Percentiles rank a stretch among this genome's conserved stretches.
phyloP scores from a whole-genome alignment of 2,329 filamentous ascomycete genomes.

The Diplodia seriata region DNA sequence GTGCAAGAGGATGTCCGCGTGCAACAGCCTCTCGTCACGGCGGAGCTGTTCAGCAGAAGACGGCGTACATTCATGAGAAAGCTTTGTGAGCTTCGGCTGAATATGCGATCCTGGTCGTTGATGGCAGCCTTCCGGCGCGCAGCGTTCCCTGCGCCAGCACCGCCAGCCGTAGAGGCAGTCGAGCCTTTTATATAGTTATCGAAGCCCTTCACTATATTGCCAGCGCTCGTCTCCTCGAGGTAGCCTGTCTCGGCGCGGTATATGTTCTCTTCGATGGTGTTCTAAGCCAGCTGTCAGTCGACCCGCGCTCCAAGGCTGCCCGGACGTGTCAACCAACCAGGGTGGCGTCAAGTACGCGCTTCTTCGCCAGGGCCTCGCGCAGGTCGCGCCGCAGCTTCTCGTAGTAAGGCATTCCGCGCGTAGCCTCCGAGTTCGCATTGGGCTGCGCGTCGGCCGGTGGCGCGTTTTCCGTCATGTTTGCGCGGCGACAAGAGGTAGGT shows the following conservation, averaged over 20 bases:
- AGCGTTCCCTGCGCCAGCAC: slow-evolving; percentile 46
- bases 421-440: slow-evolving; percentile 52
- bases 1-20: background rate
- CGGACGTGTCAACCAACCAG: slow-evolving; percentile 53
- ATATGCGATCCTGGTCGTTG: slow-evolving; percentile 75
- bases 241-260: slow-evolving; percentile 84
- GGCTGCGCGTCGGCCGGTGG: slow-evolving; percentile 47
- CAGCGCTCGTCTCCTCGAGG: slow-evolving; percentile 80
- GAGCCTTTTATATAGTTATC: slow-evolving; percentile 97
- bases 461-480: slow-evolving; percentile 58
- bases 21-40: background rate
- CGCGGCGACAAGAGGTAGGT: background rate
- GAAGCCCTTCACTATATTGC: slow-evolving; percentile 97
- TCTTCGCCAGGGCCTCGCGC: slow-evolving; percentile 70
- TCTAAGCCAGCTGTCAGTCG: slow-evolving; percentile 13
- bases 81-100: slow-evolving; percentile 57
- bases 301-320: background rate
- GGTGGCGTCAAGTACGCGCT: slow-evolving; percentile 67
- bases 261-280: slow-evolving; percentile 78
- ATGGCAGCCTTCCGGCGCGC: slow-evolving; percentile 68
- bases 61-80: slow-evolving; percentile 45
- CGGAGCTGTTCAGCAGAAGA: background rate
- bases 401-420: slow-evolving; percentile 68
- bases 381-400: slow-evolving; percentile 73
- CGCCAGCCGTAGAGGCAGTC: slow-evolving; percentile 59